Base-by-base conservation (phyloP, 2,329 filamentous ascomycete genomes). In the Fusarium vanettenii region DNA sequence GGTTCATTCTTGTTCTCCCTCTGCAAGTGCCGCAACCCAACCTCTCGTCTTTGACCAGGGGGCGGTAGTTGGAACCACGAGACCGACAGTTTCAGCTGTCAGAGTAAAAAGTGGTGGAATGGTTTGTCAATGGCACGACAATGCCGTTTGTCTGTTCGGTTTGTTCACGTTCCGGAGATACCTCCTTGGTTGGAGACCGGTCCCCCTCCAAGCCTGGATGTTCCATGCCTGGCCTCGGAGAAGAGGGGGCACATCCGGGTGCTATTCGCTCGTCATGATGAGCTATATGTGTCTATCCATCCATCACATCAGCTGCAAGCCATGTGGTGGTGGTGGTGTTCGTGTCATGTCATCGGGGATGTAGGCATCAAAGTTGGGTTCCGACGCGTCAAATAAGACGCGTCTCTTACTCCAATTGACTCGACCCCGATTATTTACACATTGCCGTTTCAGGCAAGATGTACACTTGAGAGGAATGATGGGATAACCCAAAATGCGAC, bases 401-500 rank as follows among this genome's bases (percentile, higher is more conserved):
- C 66, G 71, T 62, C 48, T 63, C 11, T 8, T 45, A 10, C 43
- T 25, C 43, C 43, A 45, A 45, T 39, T 37, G 48, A 31, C 37
- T 39, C 29, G 55, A 35, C 69, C 27, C 69, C 27, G 61, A 71
- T 41, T 73, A 71, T 73, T 73, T 73, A 73, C 71, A 52, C 60
- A 74, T 73, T 73, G 4, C 71, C 71, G 57, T 35, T 73, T 73
- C 64, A 14, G 71, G 71, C 20, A 71, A 73, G n/a, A 31, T 41
- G 50, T 71, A 73, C 63, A 71, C 37, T 52, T 59, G 35, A 16
- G 25, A 70, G 66, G 71, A 73, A 73, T 71, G 70, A 31, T 52
- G 20, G 70, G 69, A 61, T 39, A 73, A 56, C 71, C 70, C 63
- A 73, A 71, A 67, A 71, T 73, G 70, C 67, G 63, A 70, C 71